Base-by-base conservation (phyloP, 257 asterid species). In the Penstemon barbatus region DNA sequence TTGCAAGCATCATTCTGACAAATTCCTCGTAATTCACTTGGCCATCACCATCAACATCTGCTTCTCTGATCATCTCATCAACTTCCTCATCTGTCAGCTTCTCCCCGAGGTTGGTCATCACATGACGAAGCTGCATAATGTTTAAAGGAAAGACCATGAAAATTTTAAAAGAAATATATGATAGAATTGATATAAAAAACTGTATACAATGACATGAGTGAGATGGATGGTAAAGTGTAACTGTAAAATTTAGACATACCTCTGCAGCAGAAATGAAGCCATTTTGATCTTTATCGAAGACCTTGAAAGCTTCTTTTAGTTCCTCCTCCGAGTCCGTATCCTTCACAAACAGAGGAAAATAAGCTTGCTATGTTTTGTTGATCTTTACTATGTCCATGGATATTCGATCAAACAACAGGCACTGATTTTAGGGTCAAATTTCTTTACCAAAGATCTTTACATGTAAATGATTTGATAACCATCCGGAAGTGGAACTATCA, bases 61-160 rank as follows among this genome's bases (percentile, higher is more conserved):
- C 87, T 76, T 80, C 90, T 55, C 77, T 67, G 43, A 85, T 85
- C 87, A 82, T 82, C 81, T 85, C 86, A 42, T 80, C 86, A 13
- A 80, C 90, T 66, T 84, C 85, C 53, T 85, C 90, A 65, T 82
- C 90, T 7, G 86, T 82, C 77, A 85, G 46, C 75, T 85, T 85
- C 86, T 85, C 90, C 37, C 86, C 88, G 33, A 80, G 84, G 81
- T 82, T 85, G 5, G 84, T 78, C 90, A 80, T 76, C 62, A 82
- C 84, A 61, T 82, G 86, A 61, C 84, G 86, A 61, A 85, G 88
- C 90, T 85, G 81, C 60, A 25, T n/a, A 39, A 37, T 57, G 59
- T 43, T 19, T 52, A 4, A 5, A 3, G 12, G 4, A 54, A 10
- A 18, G 38, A 6, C 7, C 11, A 12, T 54, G n/a, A 3, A 7